Evolutionary conservation across 495 filamentous ascomycete genomes (phyloP).

Genomic region (Hapsidospora chrysogenum): DNA sequence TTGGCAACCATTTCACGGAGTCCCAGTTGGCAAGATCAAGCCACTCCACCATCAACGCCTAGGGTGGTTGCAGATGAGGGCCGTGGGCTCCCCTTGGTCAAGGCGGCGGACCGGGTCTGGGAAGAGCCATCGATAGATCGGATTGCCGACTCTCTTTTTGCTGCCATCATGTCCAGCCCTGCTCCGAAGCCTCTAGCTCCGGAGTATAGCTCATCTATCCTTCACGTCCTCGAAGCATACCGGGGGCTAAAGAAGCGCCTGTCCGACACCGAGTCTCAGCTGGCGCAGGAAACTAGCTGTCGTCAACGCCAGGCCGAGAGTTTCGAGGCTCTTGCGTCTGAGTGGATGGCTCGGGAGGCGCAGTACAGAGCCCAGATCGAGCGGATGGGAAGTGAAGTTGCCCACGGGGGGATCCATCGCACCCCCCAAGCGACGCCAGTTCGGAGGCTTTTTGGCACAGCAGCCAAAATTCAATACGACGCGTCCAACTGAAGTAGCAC

Average conservation of each 20-base stretch:
- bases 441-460: too few relatives aligned
- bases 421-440: too few relatives aligned
- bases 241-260: conserved; percentile 8
- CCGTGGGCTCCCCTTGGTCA: too few relatives aligned
- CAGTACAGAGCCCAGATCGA: conserved; percentile 31
- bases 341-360: conserved; percentile 21
- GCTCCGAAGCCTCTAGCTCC: conserved; percentile 15
- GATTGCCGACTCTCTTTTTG: conserved; percentile 24
- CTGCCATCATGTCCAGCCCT: conserved; percentile 15
- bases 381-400: conserved; percentile 29
- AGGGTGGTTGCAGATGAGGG: not conserved
- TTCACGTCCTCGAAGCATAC: conserved; percentile 24
- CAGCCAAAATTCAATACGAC: too few relatives aligned
- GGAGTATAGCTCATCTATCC: conserved; percentile 22
- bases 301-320: conserved; percentile 21
- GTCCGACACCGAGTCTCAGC: conserved; percentile 6
- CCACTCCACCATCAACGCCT: not conserved
- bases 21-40: not conserved
- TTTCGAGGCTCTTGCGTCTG: conserved; percentile 19
- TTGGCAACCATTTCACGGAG: not conserved
- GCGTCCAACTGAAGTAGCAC: too few relatives aligned
- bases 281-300: conserved; percentile 12
- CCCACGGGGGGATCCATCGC: too few relatives aligned
- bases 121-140: conserved; percentile 21
- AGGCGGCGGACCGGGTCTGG: conserved; percentile 9